Evolutionary conservation across 2,329 filamentous ascomycete species (phyloP), one percentile per base, ranked within the genome.

Genomic region (Monilinia laxa): DNA sequence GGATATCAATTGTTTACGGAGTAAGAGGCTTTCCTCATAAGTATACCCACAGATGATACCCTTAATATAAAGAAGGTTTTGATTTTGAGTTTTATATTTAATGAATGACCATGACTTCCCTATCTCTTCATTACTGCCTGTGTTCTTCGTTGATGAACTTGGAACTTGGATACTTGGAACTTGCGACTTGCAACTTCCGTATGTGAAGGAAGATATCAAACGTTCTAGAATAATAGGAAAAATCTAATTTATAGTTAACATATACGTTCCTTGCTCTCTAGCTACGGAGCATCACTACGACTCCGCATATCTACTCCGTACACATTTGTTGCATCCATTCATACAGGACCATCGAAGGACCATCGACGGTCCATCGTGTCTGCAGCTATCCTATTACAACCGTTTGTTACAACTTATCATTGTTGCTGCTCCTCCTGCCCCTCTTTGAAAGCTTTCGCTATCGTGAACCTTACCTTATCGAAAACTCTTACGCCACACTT

Each of bases 381-480:
- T 35, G 31, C 7, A 35, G 1, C 31, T 28, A 28, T 28, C 28
- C 28, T 28, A 28, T 28, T 28, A 28, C 28, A 51, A 2, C n/a
- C 12, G 23, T 59, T 14, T 59, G 18, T 6, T 23, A 28, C 25
- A 20, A 18, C n/a, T 5, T 20, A 20, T n/a, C 49, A 20, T 23
- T 4, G 2, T 18, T 60, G 45, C 14, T 35, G 18, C 28, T 45
- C 12, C 35, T 57, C 23, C 18, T 58, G 28, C 57, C 45, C 45
- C 38, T 58, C 38, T 58, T 58, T 58, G 38, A 45, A 45, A 58
- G 12, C 55, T 23, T 28, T 60, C 58, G n/a, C 45, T 51, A 60
- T 60, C 58, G 49, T 60, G 28, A 35, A 25, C 45, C 58, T 60
- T 60, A 23, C 58, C 28, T 7, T 14, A 38, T 55, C 53, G 20